Percentiles rank a stretch among this genome's conserved stretches.
phyloP scores from a whole-genome alignment of 2,329 filamentous ascomycete genomes.

The Fusarium denticulatum region DNA sequence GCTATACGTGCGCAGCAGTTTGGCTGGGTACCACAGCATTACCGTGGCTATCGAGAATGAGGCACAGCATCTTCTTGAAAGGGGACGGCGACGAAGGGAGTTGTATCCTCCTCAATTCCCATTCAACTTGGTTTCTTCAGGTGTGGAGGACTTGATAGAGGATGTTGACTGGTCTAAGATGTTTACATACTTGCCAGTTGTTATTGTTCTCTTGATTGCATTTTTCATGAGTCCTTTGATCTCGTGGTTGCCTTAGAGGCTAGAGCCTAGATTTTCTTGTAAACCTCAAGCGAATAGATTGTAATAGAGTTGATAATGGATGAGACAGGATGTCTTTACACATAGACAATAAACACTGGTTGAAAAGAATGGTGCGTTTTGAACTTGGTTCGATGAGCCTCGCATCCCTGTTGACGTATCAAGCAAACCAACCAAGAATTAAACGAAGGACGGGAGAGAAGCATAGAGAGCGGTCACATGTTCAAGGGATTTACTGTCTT shows the following conservation, averaged over 20 bases:
- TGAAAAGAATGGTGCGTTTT: background rate
- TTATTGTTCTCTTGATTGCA: conserved; percentile 11
- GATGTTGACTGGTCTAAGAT: conserved; percentile 27
- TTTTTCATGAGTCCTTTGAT: background rate
- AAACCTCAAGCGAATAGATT: background rate
- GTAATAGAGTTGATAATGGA: background rate
- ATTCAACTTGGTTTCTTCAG: conserved; percentile 19
- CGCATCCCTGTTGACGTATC: background rate
- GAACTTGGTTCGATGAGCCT: background rate
- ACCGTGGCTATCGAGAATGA: conserved; percentile 41
- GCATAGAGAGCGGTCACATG: too few species aligned
- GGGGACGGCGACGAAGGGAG: conserved; percentile 15
- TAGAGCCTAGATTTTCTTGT: background rate
- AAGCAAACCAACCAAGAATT: background rate
- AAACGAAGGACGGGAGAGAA: rapidly evolving
- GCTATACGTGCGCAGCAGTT: conserved; percentile 40
- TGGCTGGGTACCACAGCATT: conserved; percentile 30
- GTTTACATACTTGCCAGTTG: background rate
- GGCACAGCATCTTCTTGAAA: conserved; percentile 34
- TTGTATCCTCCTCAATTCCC: conserved; percentile 24
- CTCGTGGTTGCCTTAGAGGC: background rate
- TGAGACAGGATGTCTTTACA: background rate
- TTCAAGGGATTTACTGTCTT: background rate
- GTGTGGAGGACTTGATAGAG: conserved; percentile 34
- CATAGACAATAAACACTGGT: background rate